Percentiles rank a stretch among this genome's conserved stretches.
phyloP scores from a whole-genome alignment of 2,329 filamentous ascomycete species.

The Pestalotiopsis sp. region DNA sequence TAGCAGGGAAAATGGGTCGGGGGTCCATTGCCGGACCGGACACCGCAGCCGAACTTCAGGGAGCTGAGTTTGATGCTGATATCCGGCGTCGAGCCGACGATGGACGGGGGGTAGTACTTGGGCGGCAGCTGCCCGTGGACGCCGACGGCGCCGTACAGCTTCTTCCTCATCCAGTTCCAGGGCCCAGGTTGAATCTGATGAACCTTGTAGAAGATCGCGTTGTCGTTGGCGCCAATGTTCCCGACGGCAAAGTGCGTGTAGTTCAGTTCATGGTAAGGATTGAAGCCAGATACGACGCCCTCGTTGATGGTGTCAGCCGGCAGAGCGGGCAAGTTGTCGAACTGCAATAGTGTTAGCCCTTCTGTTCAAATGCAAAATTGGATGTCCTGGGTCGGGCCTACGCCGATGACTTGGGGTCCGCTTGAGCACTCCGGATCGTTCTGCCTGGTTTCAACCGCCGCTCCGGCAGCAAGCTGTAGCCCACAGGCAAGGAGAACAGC shows the following conservation, averaged over 20 bases:
- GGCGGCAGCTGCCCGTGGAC: background rate
- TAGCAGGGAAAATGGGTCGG: background rate
- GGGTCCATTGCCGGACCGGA: background rate
- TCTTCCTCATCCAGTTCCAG: background rate
- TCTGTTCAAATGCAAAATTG: background rate
- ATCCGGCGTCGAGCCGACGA: background rate
- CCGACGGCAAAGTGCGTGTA: slow-evolving; percentile 4
- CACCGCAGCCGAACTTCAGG: slow-evolving; percentile 1
- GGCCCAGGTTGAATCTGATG: background rate
- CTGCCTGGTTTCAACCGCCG: background rate
- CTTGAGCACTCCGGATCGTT: background rate
- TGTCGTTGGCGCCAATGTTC: background rate
- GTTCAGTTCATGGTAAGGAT: background rate
- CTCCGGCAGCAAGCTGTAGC: background rate
- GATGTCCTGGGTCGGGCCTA: background rate
- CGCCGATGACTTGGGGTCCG: background rate
- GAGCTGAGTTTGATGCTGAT: background rate
- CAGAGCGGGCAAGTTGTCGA: background rate
- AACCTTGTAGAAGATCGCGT: background rate
- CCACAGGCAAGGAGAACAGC: background rate
- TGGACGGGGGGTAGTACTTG: background rate
- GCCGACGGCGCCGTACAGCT: background rate
- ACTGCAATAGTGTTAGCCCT: background rate
- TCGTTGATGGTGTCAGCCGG: background rate
- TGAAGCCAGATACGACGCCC: background rate